Base-by-base conservation (phyloP, 768 basidiomycete species). In the Dioszegia hungarica region DNA sequence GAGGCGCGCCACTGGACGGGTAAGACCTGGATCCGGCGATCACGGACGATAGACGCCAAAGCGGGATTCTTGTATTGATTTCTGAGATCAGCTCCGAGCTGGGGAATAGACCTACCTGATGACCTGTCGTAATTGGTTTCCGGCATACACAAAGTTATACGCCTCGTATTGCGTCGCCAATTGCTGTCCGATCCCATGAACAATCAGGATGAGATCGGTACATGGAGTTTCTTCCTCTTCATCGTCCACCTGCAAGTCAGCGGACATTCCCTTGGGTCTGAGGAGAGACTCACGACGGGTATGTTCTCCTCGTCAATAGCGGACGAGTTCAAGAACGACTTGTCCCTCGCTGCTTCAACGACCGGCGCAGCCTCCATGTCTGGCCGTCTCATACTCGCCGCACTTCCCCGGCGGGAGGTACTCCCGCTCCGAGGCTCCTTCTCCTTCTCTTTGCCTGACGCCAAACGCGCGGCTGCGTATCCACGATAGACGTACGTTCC, bases 1-100 rank as follows among this genome's bases (percentile, higher is more conserved):
- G 70, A 72, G 0, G 78, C 72, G 19, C 79, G 62, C 79, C 79
- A 80, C 57, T 79, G 79, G 6, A 80, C 75, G 4, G 79, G 79
- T 0, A 80, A 63, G 38, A 80, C 77, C 57, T 57, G 56, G 11
- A 77, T 72, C n/a, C 78, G 70, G 9, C 77, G 66, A 40, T 77
- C 66, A 2, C 79, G 72, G 59, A 80, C 77, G 43, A 80, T 79
- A 0, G 75, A 77, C 4, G 73, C 63, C 1, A 80, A 62, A 19
- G 79, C 79, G 5, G 79, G 79, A 27, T 76, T 72, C 17, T 59
- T 54, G 1, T 77, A 63, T 63, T 80, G 79, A 48, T 76, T 77
- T 22, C 61, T 58, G 11, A 25, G 3, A 39, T 64, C 22, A 66
- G 50, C 57, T 1, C 25, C 2, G 34, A 29, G 6, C 38, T 44